phyloP scores from a whole-genome alignment of 495 filamentous ascomycete genomes.

The Penicillium simplicissimum region DNA sequence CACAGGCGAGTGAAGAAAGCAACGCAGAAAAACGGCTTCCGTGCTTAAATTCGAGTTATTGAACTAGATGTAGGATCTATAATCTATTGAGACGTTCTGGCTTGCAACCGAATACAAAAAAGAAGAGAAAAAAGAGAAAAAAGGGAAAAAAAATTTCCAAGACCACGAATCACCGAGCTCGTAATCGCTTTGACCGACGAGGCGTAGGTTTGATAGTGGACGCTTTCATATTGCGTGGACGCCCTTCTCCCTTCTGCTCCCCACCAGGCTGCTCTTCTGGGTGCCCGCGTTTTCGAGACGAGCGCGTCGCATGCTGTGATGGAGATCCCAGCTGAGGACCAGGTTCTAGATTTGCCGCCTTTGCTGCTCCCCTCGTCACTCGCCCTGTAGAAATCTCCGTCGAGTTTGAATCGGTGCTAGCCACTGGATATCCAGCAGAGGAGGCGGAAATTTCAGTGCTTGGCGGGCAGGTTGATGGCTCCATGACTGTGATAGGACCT shows the following conservation, averaged over 20 bases:
- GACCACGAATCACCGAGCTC: conserved; percentile 1
- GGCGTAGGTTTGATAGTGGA: conserved; percentile 1
- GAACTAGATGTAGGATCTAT: neutral
- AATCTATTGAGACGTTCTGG: conserved; percentile 1
- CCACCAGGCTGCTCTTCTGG: conserved; percentile 5
- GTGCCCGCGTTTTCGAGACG: conserved; percentile 5
- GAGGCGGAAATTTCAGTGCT: conserved; percentile 7
- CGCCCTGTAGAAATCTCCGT: conserved; percentile 15
- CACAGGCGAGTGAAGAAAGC: neutral
- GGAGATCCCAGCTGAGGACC: conserved; percentile 7
- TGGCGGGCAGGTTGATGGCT: conserved; percentile 9
- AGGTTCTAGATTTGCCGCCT: conserved; percentile 15
- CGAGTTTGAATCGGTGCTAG: conserved; percentile 8
- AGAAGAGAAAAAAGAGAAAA: neutral
- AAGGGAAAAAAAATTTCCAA: neutral
- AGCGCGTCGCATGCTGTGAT: conserved; percentile 6
- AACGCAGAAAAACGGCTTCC: neutral
- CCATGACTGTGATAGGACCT: conserved; percentile 5
- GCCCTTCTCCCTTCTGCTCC: conserved; percentile 3
- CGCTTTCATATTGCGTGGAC: neutral
- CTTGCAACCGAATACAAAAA: neutral
- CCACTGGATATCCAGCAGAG: conserved; percentile 18
- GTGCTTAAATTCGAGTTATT: neutral
- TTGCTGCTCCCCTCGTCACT: conserved; percentile 19
- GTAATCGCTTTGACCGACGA: conserved; percentile 10